These are phyloP conservation scores for Fagopyrum homotropicum DNA, from an alignment of 148 eudicot genomes.

Conservation along the genomic window DNA sequence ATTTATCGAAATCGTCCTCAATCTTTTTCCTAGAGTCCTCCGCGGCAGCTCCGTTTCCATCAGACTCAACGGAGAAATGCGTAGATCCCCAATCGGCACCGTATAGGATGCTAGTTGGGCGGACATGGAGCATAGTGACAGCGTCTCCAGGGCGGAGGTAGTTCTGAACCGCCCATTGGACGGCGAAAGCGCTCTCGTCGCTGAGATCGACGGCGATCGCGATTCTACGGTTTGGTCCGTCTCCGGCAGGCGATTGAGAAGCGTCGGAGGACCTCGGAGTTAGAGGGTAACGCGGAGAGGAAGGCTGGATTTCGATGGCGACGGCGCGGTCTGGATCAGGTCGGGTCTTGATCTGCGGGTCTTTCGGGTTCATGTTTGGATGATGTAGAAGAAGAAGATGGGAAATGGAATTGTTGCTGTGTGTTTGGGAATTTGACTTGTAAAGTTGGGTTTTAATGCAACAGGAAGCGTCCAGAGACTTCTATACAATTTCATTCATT, in stretches of 20 bases:
- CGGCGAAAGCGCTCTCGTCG: conserved; percentile 55
- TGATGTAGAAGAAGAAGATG: neutral
- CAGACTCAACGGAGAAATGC: conserved; percentile 16
- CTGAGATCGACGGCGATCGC: conserved; percentile 63
- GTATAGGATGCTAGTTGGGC: conserved; percentile 54
- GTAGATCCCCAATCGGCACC: conserved; percentile 71
- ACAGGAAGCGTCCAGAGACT: neutral
- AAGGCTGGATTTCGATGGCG: conserved; percentile 12
- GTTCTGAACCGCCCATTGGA: conserved; percentile 57
- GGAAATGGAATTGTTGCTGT: neutral
- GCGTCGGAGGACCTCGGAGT: neutral
- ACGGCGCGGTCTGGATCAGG: conserved; percentile 7
- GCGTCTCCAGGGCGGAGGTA: conserved; percentile 64
- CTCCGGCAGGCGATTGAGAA: neutral
- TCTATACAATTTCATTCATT: neutral
- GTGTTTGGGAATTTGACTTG: neutral
- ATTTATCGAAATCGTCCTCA: conserved; percentile 48
- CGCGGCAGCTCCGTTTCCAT: conserved; percentile 1
- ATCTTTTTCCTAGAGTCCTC: conserved; percentile 28
- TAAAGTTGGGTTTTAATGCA: neutral
- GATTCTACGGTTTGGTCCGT: conserved; percentile 8
- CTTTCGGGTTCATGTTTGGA: conserved; percentile 7
- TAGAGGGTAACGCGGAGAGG: conserved; percentile 10
- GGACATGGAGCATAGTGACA: conserved; percentile 63
- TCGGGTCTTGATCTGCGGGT: conserved; percentile 1